Evolutionary conservation across 2,329 filamentous ascomycete species (phyloP).

Genomic region (Chrysosporium queenslandicum): DNA sequence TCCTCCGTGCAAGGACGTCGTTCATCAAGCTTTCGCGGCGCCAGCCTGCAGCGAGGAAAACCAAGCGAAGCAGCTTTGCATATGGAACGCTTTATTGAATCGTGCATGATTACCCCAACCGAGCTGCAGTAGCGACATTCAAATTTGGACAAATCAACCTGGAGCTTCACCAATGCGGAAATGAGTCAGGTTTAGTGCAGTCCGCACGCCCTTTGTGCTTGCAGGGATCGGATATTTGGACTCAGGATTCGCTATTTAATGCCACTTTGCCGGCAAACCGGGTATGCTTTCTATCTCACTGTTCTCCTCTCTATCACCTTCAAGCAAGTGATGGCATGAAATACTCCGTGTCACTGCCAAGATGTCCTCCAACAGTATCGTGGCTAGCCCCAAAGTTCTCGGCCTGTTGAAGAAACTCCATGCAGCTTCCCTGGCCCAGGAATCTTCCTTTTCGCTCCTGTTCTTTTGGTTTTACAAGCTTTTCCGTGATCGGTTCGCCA

Average conservation of each 20-base stretch:
- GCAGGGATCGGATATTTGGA: not conserved
- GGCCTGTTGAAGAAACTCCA: conserved; percentile 27
- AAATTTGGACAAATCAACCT: no score
- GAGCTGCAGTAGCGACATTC: no score
- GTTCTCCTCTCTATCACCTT: no score
- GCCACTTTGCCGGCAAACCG: not conserved
- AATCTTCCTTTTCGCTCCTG: conserved; percentile 22
- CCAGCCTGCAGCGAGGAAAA: no score
- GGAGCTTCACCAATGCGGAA: no score
- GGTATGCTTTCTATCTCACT: not conserved
- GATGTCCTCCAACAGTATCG: conserved; percentile 15
- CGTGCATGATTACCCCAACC: no score
- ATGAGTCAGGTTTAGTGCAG: not conserved
- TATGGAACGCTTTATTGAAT: no score
- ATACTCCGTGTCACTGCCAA: not conserved
- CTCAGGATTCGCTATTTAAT: not conserved
- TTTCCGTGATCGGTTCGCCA: conserved; percentile 6
- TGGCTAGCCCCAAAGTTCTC: conserved; percentile 18
- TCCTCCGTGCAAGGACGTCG: no score
- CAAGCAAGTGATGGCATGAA: no score
- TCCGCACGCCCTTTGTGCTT: not conserved
- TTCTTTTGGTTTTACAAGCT: conserved; percentile 18
- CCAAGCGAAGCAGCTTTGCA: no score
- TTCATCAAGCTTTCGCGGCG: no score
- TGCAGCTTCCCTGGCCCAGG: conserved; percentile 26